phyloP scores from a whole-genome alignment of 2,329 filamentous ascomycete species.

The Fusarium oxysporum region DNA sequence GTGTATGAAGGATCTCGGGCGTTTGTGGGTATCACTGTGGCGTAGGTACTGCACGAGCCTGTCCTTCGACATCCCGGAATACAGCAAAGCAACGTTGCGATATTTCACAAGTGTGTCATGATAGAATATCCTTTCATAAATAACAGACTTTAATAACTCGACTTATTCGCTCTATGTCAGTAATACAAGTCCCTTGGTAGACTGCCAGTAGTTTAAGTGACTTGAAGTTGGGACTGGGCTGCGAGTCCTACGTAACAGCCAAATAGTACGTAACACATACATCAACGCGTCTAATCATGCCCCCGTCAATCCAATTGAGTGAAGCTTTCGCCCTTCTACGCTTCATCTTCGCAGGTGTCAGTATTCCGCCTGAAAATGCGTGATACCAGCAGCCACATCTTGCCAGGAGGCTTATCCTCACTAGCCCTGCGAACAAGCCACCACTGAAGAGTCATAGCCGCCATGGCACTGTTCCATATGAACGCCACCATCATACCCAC shows the following conservation, averaged over 20 bases:
- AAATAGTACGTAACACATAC: not conserved
- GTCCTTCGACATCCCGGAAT: rapidly evolving
- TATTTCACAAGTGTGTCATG: rapidly evolving
- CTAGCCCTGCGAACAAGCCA: not conserved
- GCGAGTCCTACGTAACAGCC: not conserved
- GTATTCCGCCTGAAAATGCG: not conserved
- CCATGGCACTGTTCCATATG: not conserved
- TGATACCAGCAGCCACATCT: not conserved
- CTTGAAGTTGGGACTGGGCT: not conserved
- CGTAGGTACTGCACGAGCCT: not conserved
- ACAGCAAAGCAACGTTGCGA: rapidly evolving
- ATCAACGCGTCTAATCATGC: not conserved
- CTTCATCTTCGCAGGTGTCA: not conserved
- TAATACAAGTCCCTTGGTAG: rapidly evolving
- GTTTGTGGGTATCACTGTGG: not conserved
- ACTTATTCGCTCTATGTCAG: rapidly evolving
- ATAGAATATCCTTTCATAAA: rapidly evolving
- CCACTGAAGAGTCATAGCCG: not conserved
- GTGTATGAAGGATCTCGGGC: not conserved
- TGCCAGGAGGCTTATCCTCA: not conserved
- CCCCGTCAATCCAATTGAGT: rapidly evolving
- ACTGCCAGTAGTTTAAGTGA: not conserved
- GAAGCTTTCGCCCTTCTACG: not conserved
- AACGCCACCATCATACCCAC: not conserved
- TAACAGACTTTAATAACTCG: not conserved